These are phyloP conservation scores for Saccharomycopsis fodiens DNA, from an alignment of 805 yeast genomes.

Conservation along the genomic window DNA sequence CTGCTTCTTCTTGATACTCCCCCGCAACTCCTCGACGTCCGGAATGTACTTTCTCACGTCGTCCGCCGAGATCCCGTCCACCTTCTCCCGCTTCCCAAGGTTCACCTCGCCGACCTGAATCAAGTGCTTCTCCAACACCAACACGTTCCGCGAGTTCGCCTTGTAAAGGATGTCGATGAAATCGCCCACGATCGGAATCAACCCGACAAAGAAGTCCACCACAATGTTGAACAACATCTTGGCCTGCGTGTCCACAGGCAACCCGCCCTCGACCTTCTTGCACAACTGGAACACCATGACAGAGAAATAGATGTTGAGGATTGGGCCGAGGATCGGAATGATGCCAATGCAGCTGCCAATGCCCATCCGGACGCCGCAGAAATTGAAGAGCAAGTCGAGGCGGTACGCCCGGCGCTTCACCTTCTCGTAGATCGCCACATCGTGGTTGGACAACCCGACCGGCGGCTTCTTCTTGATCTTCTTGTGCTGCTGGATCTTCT, in stretches of 20 bases:
- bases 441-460: slow-evolving; percentile 45
- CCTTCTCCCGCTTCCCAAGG: slow-evolving; percentile 12
- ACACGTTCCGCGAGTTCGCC: slow-evolving; percentile 65
- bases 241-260: slow-evolving; percentile 47
- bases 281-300: slow-evolving; percentile 34
- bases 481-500: not conserved
- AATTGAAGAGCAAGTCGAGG: slow-evolving; percentile 53
- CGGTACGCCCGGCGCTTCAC: slow-evolving; percentile 57
- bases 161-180: slow-evolving; percentile 62
- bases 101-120: slow-evolving; percentile 21
- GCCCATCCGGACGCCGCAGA: slow-evolving; percentile 62
- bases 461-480: slow-evolving; percentile 45
- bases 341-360: slow-evolving; percentile 63
- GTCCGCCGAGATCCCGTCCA: slow-evolving; percentile 1
- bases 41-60: slow-evolving; percentile 4
- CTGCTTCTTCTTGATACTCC: not conserved
- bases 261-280: slow-evolving; percentile 53
- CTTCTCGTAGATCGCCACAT: slow-evolving; percentile 38
- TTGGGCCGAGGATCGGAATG: slow-evolving; percentile 61
- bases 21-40: slow-evolving; percentile 1
- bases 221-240: slow-evolving; percentile 57
- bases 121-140: slow-evolving; percentile 52
- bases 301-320: slow-evolving; percentile 47
- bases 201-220: slow-evolving; percentile 61
- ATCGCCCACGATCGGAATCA: slow-evolving; percentile 73